Conservation (phyloP, 2,329 filamentous ascomycete species). For the Pseudophaeomoniella oleicola region DNA sequence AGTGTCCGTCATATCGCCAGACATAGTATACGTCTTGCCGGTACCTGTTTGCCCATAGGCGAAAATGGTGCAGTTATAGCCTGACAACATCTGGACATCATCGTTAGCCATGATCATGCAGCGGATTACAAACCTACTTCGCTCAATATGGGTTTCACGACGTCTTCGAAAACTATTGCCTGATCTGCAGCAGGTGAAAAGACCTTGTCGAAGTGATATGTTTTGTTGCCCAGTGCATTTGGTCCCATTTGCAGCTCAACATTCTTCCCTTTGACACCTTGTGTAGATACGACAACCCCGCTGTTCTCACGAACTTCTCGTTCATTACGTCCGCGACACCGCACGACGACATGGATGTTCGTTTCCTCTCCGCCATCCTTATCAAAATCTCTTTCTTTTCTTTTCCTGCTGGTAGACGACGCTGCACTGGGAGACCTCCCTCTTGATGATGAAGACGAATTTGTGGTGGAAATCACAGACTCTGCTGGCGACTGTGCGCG, state of each 20-base stretch:
- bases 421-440: slow-evolving; percentile 27
- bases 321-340: slow-evolving; percentile 83
- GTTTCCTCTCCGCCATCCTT: slow-evolving; percentile 61
- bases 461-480: slow-evolving; percentile 48
- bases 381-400: slow-evolving; percentile 78
- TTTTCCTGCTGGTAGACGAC: slow-evolving; percentile 48
- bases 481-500: slow-evolving; percentile 55
- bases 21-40: slow-evolving; percentile 99
- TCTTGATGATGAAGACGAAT: slow-evolving; percentile 16
- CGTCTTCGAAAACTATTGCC: slow-evolving; percentile 85
- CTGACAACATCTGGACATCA: slow-evolving; percentile 79
- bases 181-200: slow-evolving; percentile 93
- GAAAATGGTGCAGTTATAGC: slow-evolving; percentile 97
- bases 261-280: slow-evolving; percentile 71
- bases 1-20: slow-evolving; percentile 84
- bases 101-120: no score
- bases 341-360: slow-evolving; percentile 94
- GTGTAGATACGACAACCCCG: slow-evolving; percentile 75
- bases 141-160: slow-evolving; percentile 80
- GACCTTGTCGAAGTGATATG: slow-evolving; percentile 92
- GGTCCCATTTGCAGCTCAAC: slow-evolving; percentile 87
- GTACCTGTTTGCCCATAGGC: slow-evolving; percentile 97
- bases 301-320: slow-evolving; percentile 90
- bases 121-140: slow-evolving; percentile 33
- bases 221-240: slow-evolving; percentile 85